Evolutionary conservation across 495 filamentous ascomycete species (phyloP).

Genomic region (Barbatosphaeria neglecta): DNA sequence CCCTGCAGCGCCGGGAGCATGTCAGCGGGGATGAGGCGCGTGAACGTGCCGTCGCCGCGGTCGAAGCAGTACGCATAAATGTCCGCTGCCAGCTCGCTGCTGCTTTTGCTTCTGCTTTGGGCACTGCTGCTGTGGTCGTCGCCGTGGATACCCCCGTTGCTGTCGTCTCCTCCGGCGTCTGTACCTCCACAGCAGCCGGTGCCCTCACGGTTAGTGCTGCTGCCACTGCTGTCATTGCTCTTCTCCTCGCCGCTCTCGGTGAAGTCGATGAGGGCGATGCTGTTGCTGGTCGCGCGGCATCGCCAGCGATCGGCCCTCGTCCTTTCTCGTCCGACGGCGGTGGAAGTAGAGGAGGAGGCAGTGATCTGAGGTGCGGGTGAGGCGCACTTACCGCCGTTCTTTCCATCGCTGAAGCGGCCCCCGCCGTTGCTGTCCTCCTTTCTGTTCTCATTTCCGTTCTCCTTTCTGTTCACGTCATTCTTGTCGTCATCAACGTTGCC

Average conservation of each 20-base stretch:
- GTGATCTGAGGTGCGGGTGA: too few relatives aligned
- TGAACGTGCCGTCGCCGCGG: constrained; percentile 45
- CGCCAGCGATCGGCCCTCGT: too few relatives aligned
- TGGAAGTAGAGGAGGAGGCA: too few relatives aligned
- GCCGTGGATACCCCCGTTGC: neutral
- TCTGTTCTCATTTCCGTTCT: too few relatives aligned
- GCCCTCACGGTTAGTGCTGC: too few relatives aligned
- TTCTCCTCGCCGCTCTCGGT: neutral
- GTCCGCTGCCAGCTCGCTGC: neutral
- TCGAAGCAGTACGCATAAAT: constrained; percentile 40
- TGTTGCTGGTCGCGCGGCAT: neutral
- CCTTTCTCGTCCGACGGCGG: too few relatives aligned
- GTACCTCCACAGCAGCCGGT: too few relatives aligned
- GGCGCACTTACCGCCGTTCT: too few relatives aligned
- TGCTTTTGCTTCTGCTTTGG: neutral
- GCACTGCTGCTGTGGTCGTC: neutral
- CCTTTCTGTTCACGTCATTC: too few relatives aligned
- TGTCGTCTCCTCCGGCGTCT: neutral
- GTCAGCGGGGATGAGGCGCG: constrained; percentile 54
- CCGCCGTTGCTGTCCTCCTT: too few relatives aligned
- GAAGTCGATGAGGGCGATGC: neutral
- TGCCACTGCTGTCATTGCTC: neutral
- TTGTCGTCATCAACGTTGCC: too few relatives aligned
- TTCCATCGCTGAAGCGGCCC: too few relatives aligned
- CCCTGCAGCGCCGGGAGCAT: constrained; percentile 39